Conservation (phyloP, 352 stramenopile genomes). For the Phytophthora boehmeriae region DNA sequence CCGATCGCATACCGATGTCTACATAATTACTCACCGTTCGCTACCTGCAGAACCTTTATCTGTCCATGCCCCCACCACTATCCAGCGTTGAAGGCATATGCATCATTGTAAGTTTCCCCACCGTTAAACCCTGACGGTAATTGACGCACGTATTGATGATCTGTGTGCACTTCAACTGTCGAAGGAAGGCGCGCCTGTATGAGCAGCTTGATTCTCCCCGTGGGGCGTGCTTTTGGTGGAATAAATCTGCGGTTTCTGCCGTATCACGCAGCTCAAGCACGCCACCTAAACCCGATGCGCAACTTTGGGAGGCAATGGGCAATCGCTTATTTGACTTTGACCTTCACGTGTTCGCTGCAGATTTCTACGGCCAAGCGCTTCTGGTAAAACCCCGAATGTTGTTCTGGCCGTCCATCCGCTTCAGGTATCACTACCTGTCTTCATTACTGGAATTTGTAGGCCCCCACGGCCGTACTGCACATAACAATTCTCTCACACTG, state of each 20-base stretch:
- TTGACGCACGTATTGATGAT: neutral
- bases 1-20: neutral
- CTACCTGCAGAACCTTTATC: conserved; percentile 41
- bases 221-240: conserved; percentile 43
- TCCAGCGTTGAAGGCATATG: conserved; percentile 38
- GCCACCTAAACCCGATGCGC: neutral
- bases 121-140: too few relatives aligned
- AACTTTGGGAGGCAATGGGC: conserved; percentile 23
- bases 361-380: conserved; percentile 33
- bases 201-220: conserved; percentile 24
- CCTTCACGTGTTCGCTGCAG: conserved; percentile 46
- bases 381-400: neutral
- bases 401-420: conserved; percentile 15
- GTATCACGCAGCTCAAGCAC: neutral
- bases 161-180: neutral
- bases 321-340: conserved; percentile 34
- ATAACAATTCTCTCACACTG: conserved; percentile 20
- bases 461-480: conserved; percentile 4
- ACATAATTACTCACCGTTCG: neutral
- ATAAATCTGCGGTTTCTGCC: conserved; percentile 23
- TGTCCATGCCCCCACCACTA: conserved; percentile 56
- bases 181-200: conserved; percentile 41
- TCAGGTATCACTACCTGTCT: conserved; percentile 33
- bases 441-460: conserved; percentile 34
- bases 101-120: conserved; percentile 49